Evolutionary conservation across 345 rosid species (phyloP).

Genomic region (Gossypium raimondii): DNA sequence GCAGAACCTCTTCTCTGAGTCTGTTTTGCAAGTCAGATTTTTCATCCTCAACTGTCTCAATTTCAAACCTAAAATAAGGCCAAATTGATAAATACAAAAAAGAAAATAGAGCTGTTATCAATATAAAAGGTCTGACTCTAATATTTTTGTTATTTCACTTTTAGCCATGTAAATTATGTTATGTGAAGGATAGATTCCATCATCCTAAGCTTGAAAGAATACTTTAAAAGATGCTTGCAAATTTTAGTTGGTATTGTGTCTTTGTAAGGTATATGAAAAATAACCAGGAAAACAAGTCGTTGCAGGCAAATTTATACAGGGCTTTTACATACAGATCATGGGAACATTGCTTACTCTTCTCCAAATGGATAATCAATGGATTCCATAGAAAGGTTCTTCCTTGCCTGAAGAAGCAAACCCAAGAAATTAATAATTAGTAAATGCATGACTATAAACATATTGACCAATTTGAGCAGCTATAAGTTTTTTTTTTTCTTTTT

Average conservation of each 20-base stretch:
- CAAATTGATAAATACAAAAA: slow-evolving; percentile 9
- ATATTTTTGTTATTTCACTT: background rate
- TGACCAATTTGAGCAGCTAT: slow-evolving; percentile 6
- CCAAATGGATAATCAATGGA: slow-evolving; percentile 54
- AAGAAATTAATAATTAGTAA: slow-evolving; percentile 7
- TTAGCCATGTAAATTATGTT: background rate
- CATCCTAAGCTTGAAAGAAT: background rate
- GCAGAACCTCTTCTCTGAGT: slow-evolving; percentile 65
- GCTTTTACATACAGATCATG: slow-evolving; percentile 18
- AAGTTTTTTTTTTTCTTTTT: background rate
- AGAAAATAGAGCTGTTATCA: slow-evolving; percentile 4
- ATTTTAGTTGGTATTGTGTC: background rate
- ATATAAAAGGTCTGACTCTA: background rate
- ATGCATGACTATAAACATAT: background rate
- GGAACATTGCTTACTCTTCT: slow-evolving; percentile 56
- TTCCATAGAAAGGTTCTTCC: slow-evolving; percentile 79
- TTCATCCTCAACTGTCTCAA: slow-evolving; percentile 61
- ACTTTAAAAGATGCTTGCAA: background rate
- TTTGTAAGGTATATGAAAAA: background rate
- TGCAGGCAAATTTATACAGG: slow-evolving; percentile 11
- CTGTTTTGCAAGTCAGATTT: slow-evolving; percentile 59
- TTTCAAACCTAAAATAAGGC: slow-evolving; percentile 47
- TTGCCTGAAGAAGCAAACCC: slow-evolving; percentile 48
- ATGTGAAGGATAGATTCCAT: background rate
- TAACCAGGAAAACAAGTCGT: slow-evolving; percentile 2